phyloP scores from a whole-genome alignment of 2,329 filamentous ascomycete species.

The Davidsoniella virescens region DNA sequence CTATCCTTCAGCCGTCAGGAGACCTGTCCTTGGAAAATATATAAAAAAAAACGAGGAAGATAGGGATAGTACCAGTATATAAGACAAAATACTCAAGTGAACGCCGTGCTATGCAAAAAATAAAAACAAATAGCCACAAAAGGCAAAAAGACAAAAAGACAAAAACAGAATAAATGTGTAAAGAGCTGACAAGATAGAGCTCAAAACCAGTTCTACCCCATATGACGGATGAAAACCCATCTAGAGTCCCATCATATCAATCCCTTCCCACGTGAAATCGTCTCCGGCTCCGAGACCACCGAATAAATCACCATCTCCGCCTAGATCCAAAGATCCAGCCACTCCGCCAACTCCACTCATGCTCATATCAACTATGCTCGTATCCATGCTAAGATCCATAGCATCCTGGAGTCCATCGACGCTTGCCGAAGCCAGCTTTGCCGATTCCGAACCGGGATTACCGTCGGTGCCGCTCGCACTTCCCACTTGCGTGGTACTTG shows the following conservation, averaged over 20 bases:
- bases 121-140: not conserved
- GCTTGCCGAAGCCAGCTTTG: conserved; percentile 22
- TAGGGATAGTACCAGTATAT: no score
- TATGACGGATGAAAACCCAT: not conserved
- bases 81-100: not conserved
- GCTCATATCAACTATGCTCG: conserved; percentile 10
- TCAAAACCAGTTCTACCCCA: not conserved
- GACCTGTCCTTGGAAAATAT: no score
- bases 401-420: conserved; percentile 18
- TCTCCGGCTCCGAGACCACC: conserved; percentile 9
- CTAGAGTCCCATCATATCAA: conserved; percentile 10
- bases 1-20: no score
- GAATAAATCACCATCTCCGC: conserved; percentile 10
- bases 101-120: not conserved
- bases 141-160: not conserved
- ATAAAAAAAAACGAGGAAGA: no score
- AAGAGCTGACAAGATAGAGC: not conserved
- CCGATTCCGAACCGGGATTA: conserved; percentile 19
- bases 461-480: conserved; percentile 24
- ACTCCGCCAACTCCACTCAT: not conserved
- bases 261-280: conserved; percentile 11
- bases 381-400: conserved; percentile 6
- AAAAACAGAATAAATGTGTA: not conserved
- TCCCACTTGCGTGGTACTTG: not conserved
- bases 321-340: conserved; percentile 1